Conservation (phyloP, 495 filamentous ascomycete genomes). For the Pseudomonodictys pantanalensis region DNA sequence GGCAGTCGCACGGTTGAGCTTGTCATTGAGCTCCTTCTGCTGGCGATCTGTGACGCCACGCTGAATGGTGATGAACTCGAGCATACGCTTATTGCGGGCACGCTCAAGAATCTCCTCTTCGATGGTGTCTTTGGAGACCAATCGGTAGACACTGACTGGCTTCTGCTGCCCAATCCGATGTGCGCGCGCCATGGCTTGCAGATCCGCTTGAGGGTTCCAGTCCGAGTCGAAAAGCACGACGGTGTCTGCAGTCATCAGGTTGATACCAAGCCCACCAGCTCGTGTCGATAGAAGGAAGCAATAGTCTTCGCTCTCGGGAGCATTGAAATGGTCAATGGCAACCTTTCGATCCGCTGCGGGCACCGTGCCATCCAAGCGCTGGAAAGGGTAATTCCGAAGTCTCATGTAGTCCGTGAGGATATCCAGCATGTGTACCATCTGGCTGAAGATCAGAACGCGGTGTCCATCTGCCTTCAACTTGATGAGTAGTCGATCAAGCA, state of each 20-base stretch:
- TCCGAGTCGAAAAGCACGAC: constrained; percentile 98
- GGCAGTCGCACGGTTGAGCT: constrained; percentile 55
- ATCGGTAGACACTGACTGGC: constrained; percentile 89
- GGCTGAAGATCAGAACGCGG: constrained; percentile 95
- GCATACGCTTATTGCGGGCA: constrained; percentile 93
- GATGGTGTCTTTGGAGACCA: constrained; percentile 96
- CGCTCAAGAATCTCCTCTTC: constrained; percentile 96
- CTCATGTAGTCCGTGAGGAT: constrained; percentile 91
- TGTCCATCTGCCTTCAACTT: constrained; percentile 91
- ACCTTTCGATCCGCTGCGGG: constrained; percentile 76
- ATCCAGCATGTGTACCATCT: constrained; percentile 99
- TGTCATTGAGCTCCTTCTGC: constrained; percentile 66
- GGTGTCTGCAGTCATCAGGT: constrained; percentile 97
- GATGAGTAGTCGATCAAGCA: constrained; percentile 85
- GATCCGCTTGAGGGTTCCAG: constrained; percentile 98
- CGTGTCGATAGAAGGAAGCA: constrained; percentile 94
- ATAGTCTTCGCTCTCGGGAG: constrained; percentile 88
- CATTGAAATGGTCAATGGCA: constrained; percentile 98
- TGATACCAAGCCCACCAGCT: constrained; percentile 95
- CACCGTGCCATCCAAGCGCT: constrained; percentile 93
- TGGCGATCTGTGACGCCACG: constrained; percentile 91
- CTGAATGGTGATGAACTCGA: constrained; percentile 98
- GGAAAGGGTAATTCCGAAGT: constrained; percentile 83
- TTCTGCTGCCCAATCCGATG: constrained; percentile 96
- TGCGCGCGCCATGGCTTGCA: constrained; percentile 97